phyloP scores from a whole-genome alignment of 177 flowering plant species.

The Telopea speciosissima region DNA sequence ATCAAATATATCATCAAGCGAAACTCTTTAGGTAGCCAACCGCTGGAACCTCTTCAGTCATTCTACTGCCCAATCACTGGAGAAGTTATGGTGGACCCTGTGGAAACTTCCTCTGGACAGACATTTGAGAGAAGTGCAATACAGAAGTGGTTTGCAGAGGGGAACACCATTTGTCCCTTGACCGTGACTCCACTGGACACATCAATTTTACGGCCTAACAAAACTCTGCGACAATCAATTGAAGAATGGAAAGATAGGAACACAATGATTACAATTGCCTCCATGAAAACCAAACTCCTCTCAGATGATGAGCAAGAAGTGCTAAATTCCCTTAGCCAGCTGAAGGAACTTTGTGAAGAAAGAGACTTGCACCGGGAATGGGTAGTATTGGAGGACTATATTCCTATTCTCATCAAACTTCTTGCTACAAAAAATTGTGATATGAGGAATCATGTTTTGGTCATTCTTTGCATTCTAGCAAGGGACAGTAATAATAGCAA shows the following conservation, averaged over 20 bases:
- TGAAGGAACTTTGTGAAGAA: slow-evolving; percentile 52
- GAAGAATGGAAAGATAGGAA: slow-evolving; percentile 85
- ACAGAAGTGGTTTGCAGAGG: slow-evolving; percentile 60
- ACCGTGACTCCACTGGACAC: slow-evolving; percentile 44
- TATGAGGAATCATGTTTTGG: slow-evolving; percentile 45
- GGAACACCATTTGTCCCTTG: slow-evolving; percentile 51
- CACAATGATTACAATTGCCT: slow-evolving; percentile 57
- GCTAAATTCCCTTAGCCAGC: slow-evolving; percentile 37
- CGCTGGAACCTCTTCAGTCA: slow-evolving; percentile 59
- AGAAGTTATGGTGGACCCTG: slow-evolving; percentile 75
- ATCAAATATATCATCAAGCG: slow-evolving; percentile 42
- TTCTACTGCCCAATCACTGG: slow-evolving; percentile 63
- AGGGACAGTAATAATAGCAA: slow-evolving; percentile 52
- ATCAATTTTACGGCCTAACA: slow-evolving; percentile 56
- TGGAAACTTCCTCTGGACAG: slow-evolving; percentile 72
- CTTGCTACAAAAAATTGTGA: slow-evolving; percentile 40
- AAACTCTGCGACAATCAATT: slow-evolving; percentile 64
- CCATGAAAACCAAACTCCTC: slow-evolving; percentile 36
- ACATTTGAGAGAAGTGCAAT: slow-evolving; percentile 73
- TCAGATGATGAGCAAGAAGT: slow-evolving; percentile 46
- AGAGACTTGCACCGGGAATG: slow-evolving; percentile 58
- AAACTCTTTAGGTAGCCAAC: slow-evolving; percentile 55
- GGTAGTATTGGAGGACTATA: slow-evolving; percentile 57
- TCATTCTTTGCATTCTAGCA: slow-evolving; percentile 45
- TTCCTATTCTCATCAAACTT: slow-evolving; percentile 42